These are phyloP conservation scores for Torulaspora gathmanii DNA, from an alignment of 805 yeast genomes.

Conservation along the genomic window DNA sequence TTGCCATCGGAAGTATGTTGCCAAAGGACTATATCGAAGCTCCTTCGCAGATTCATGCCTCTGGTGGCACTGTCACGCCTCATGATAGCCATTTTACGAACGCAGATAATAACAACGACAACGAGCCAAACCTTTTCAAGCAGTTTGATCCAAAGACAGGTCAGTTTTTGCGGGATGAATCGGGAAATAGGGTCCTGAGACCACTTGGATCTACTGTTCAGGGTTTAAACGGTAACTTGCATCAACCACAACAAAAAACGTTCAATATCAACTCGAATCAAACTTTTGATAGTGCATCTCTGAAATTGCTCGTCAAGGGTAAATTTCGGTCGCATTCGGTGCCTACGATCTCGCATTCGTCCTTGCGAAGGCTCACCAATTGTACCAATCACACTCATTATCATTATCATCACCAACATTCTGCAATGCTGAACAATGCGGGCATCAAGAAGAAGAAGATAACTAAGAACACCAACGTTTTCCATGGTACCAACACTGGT, in stretches of 20 bases:
- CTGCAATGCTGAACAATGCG: conserved; percentile 4
- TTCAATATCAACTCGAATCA: not conserved
- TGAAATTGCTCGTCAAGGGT: conserved; percentile 14
- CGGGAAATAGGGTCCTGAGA: not conserved
- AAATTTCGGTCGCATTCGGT: conserved; percentile 35
- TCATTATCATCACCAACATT: conserved; percentile 15
- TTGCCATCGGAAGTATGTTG: conserved; percentile 4
- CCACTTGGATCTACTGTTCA: not conserved
- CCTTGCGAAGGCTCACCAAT: conserved; percentile 25
- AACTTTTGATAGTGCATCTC: conserved; percentile 4
- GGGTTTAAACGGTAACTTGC: not conserved
- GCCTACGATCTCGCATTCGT: conserved; percentile 35
- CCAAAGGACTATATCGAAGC: conserved; percentile 13
- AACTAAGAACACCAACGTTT: not conserved
- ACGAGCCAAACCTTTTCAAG: conserved; percentile 22
- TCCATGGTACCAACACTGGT: not conserved
- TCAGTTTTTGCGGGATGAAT: conserved; percentile 21
- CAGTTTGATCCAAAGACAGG: conserved; percentile 34
- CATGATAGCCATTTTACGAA: conserved; percentile 8
- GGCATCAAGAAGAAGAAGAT: conserved; percentile 11
- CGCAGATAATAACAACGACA: conserved; percentile 6
- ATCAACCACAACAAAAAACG: not conserved
- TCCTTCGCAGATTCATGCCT: conserved; percentile 5
- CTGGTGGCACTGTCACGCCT: conserved; percentile 12
- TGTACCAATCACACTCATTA: conserved; percentile 16